Base-by-base conservation (phyloP, 2,329 filamentous ascomycete species). In the Paecilomyces sp. region DNA sequence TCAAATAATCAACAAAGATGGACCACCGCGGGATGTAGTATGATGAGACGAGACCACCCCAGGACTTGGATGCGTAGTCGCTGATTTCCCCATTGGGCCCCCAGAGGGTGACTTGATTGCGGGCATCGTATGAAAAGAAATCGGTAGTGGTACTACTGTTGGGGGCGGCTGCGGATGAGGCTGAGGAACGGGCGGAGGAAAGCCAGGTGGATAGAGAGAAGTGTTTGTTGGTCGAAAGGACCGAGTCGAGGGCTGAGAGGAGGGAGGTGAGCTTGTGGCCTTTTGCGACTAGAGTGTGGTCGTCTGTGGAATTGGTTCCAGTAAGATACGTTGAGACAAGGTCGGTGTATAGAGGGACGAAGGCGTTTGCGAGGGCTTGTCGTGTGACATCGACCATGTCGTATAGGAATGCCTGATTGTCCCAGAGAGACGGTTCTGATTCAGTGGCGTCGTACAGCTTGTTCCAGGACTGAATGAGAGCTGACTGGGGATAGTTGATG, bases 21-120 rank as follows among this genome's bases (percentile, higher is more conserved):
- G 72, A 57, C 80, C 80, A 83, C 9, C 81, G 68, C 13, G 73
- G 74, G 9, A 74, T 55, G 64, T 83, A 82, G 66, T 82, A 83
- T 0, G 67, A 68, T 1, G 68, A 69, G 3, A 82, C 74, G 0
- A 83, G 68, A 1, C 80, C 80, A 8, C 70, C 73, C 80, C 80
- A 83, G 24, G 70, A 69, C 67, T 81, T 82, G 3, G 74, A 77
- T 3, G 80, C 79, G 60, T 83, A 83, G 66, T 83, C 81, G 36
- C 66, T 74, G 50, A 83, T 79, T 64, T 82, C 69, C 13, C 78
- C 79, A 0, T 64, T 66, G 0, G 79, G 79, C 0, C 79, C 80
- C 80, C 80, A 83, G 11, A 80, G 71, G 5, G 81, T 82, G 59
- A 83, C 70, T 60, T 82, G 80, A 55, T 82, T 82, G 12, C 77